phyloP scores from a whole-genome alignment of 805 yeast genomes.

The Saccharomycopsis synnaedendra region DNA sequence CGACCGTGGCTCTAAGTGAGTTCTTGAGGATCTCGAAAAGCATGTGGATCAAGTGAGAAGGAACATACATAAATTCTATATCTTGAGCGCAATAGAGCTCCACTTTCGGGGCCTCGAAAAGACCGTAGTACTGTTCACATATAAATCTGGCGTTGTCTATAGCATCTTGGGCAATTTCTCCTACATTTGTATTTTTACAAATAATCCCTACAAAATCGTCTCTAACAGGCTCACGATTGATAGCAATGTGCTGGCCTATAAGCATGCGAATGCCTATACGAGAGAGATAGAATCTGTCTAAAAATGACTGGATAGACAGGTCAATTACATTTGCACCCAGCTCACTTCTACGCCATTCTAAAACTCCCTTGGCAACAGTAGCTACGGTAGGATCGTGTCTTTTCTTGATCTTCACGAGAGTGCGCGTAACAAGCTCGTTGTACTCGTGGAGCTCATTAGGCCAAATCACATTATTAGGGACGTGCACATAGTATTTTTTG shows the following conservation, averaged over 20 bases:
- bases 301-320: constrained; percentile 64
- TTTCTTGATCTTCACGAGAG: constrained; percentile 59
- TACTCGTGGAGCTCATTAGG: constrained; percentile 66
- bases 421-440: constrained; percentile 54
- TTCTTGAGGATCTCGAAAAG: constrained; percentile 80
- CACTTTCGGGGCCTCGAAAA: constrained; percentile 78
- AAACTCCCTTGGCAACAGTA: constrained; percentile 85
- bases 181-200: constrained; percentile 73
- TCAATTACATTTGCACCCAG: constrained; percentile 36
- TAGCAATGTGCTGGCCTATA: constrained; percentile 88
- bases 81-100: constrained; percentile 67
- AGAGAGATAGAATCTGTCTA: constrained; percentile 82
- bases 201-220: constrained; percentile 81
- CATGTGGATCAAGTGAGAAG: constrained; percentile 89
- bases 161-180: constrained; percentile 77
- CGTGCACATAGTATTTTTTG: constrained; percentile 38
- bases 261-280: constrained; percentile 89
- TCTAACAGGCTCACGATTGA: constrained; percentile 50
- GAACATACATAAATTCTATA: constrained; percentile 80
- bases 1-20: constrained; percentile 82
- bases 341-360: constrained; percentile 64
- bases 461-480: constrained; percentile 49
- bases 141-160: constrained; percentile 84
- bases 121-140: constrained; percentile 83
- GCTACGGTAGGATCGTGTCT: constrained; percentile 91